These are phyloP conservation scores for Cyclotella sp. DNA, from an alignment of 108 stramenopile genomes.

Conservation along the genomic window DNA sequence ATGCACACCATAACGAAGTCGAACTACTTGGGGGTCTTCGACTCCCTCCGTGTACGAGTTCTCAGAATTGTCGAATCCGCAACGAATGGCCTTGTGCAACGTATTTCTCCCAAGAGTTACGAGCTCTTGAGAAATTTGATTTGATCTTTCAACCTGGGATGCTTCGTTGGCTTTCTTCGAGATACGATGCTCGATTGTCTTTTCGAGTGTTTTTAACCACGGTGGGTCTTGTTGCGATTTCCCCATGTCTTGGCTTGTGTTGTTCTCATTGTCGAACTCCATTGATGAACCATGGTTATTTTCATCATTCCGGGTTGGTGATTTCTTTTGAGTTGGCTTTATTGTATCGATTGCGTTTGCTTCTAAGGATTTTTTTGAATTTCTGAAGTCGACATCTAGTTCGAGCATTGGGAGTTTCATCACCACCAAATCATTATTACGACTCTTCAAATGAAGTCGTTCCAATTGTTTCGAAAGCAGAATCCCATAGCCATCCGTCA, in stretches of 20 bases:
- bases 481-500: conserved; percentile 42
- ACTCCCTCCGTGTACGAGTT: background rate
- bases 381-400: background rate
- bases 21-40: conserved; percentile 29
- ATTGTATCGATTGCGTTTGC: background rate
- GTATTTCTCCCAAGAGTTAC: conserved; percentile 28
- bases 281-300: background rate
- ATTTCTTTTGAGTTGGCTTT: background rate
- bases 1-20: conserved; percentile 44
- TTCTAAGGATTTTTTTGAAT: background rate
- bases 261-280: background rate
- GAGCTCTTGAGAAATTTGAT: conserved; percentile 28
- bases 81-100: conserved; percentile 30
- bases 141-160: conserved; percentile 27
- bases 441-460: background rate
- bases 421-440: background rate
- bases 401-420: conserved; percentile 9
- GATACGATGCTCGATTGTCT: conserved; percentile 40
- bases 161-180: conserved; percentile 23
- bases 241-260: background rate
- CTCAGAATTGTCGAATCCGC: background rate
- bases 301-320: background rate
- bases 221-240: conserved; percentile 8
- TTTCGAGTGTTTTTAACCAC: conserved; percentile 42
- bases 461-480: conserved; percentile 16